Evolutionary conservation across 2,329 filamentous ascomycete species (phyloP).

Genomic region (Fusarium multiceps): DNA sequence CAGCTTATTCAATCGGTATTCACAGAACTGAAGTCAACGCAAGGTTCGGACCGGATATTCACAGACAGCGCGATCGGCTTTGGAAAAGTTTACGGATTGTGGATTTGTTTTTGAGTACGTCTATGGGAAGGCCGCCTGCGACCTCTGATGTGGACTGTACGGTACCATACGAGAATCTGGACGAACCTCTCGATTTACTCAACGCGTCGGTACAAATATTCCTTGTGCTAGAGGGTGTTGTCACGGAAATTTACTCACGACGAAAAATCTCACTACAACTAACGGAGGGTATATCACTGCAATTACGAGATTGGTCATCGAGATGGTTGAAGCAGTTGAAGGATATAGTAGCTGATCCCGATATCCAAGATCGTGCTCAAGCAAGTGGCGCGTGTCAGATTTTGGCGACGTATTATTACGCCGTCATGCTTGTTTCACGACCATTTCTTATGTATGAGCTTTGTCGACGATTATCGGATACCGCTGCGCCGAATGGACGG

Average conservation of each 20-base stretch:
- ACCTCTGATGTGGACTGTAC: slow-evolving; percentile 67
- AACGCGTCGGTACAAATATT: slow-evolving; percentile 66
- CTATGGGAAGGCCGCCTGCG: slow-evolving; percentile 65
- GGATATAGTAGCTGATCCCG: slow-evolving; percentile 47
- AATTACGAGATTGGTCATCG: slow-evolving; percentile 63
- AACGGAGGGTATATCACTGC: slow-evolving; percentile 64
- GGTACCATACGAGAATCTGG: slow-evolving; percentile 57
- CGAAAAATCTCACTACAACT: slow-evolving; percentile 64
- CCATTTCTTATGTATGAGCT: slow-evolving; percentile 69
- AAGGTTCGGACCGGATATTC: slow-evolving; percentile 59
- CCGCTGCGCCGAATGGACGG: slow-evolving; percentile 18
- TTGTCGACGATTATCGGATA: slow-evolving; percentile 57
- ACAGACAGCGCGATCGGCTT: slow-evolving; percentile 59
- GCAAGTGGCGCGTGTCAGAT: slow-evolving; percentile 63
- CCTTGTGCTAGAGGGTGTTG: slow-evolving; percentile 61
- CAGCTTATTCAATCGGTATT: slow-evolving; percentile 64
- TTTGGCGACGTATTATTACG: slow-evolving; percentile 65
- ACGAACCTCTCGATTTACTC: slow-evolving; percentile 58
- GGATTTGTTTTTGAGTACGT: slow-evolving; percentile 64
- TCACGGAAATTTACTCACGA: slow-evolving; percentile 64
- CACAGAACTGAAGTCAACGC: slow-evolving; percentile 66
- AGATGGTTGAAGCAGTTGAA: slow-evolving; percentile 61
- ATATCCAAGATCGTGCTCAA: slow-evolving; percentile 44
- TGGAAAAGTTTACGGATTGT: slow-evolving; percentile 66
- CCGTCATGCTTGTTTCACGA: slow-evolving; percentile 66